Evolutionary conservation across 805 yeast species (phyloP), one percentile per base, ranked within the genome.

Genomic region (Lipomyces sp.): DNA sequence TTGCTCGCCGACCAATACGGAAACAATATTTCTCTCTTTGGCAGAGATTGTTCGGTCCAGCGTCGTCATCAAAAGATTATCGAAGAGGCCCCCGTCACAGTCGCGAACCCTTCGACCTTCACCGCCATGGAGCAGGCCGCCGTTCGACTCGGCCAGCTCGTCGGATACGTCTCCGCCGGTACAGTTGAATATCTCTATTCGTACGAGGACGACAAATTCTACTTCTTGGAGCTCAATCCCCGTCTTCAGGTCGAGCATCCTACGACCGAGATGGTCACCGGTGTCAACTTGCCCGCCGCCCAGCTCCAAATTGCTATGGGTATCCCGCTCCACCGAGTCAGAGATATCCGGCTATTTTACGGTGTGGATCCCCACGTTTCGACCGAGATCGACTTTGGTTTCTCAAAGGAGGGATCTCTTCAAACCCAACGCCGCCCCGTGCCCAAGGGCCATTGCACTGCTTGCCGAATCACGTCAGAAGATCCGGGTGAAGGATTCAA

Each of bases 181-280:
- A 95, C 99, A 57, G 98, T 95, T 64, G 99, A 95, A 81, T 95
- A 95, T 81, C 84, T 95, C 74, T 95, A 95, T 78, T 92, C 97
- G 34, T 95, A 92, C 78, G 86, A 90, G 64, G 98, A 95, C 69
- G 93, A 94, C 80, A 92, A 93, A 78, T 95, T 94, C 78, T 95
- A 93, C 84, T 95, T 95, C 80, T 84, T 95, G 78, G 99, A 95
- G 82, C 85, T 95, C 78, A 95, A 95, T 79, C 99, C 99, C 75
- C 90, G 99, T 84, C 85, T 95, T 79, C 99, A 95, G 84, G 99
- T 95, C 67, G 99, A 95, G 85, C 99, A 95, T 84, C 99, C 99
- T 75, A 95, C 99, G 56, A 95, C 99, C 53, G 99, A 95, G 82
- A 95, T 95, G 99, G 99, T 92, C 64, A 89, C 97, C 32, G 99